Conservation (phyloP, 805 yeast genomes). For the Sporopachydermia quercuum region DNA sequence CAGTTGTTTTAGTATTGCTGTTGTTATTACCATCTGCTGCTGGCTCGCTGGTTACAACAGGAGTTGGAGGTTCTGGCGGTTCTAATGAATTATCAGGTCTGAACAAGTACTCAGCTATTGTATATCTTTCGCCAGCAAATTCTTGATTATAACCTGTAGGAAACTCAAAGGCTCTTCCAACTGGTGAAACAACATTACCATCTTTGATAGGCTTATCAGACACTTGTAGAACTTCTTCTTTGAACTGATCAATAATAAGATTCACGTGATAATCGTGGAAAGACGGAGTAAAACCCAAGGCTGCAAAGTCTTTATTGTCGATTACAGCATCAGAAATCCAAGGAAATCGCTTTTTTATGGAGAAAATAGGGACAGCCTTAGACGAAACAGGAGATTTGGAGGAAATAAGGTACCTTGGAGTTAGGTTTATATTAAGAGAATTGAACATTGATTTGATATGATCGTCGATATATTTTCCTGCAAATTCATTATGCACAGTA, state of each 20-base stretch:
- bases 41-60: too few relatives aligned
- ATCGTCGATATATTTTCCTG: conserved; percentile 52
- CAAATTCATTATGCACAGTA: conserved; percentile 34
- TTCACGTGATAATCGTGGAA: conserved; percentile 42
- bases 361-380: conserved; percentile 21
- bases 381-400: conserved; percentile 23
- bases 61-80: not conserved
- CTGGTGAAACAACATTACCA: conserved; percentile 13
- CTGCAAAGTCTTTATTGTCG: conserved; percentile 16
- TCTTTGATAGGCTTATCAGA: conserved; percentile 26
- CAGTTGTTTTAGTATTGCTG: not conserved
- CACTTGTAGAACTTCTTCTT: conserved; percentile 51
- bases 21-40: not conserved
- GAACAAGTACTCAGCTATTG: conserved; percentile 61
- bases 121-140: conserved; percentile 43
- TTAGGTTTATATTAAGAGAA: conserved; percentile 20
- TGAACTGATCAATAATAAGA: conserved; percentile 53
- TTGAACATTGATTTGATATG: conserved; percentile 31
- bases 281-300: conserved; percentile 28
- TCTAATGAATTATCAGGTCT: conserved; percentile 25
- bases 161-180: conserved; percentile 45
- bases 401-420: conserved; percentile 36
- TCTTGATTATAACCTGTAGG: conserved; percentile 62
- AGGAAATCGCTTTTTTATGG: conserved; percentile 12
- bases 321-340: not conserved